Evolutionary conservation across 2,329 filamentous ascomycete genomes (phyloP), one percentile per base, ranked within the genome.

Genomic region (Aspergillus unguis): DNA sequence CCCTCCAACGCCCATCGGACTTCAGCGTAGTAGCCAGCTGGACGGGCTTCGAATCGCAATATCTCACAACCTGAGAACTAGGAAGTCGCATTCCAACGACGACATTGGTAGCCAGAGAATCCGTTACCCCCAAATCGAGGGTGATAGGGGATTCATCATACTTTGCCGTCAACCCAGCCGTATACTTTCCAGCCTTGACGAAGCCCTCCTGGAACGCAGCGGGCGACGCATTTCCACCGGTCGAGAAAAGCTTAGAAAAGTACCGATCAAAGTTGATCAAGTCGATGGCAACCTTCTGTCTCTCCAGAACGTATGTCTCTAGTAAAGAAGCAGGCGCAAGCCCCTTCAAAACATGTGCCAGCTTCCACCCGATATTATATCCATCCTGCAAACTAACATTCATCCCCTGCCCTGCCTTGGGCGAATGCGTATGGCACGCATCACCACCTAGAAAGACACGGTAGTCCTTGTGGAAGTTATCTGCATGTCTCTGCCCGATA

Each of bases 401-500:
- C 73, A 76, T 76, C 1, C 77, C 86, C 70, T 87, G 86, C 0
- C 85, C 86, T 1, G 85, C 85, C 68, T 88, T 88, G 3, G 86
- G 86, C 2, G 83, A 86, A 64, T 89, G 86, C 0, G 85, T 88
- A 59, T 81, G 65, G 75, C 84, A 85, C 32, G 85, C 85, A 63
- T 89, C 86, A 11, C 85, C 85, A 9, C 84, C 83, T 36, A 89
- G 74, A 66, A 89, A 89, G n/a, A 86, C 80, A 11, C 83, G 78
- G 54, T 83, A 73, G 43, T 80, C 76, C 62, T 86, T 82, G 58
- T 82, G 80, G 71, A 90, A 91, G 43, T 81, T 79, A 58, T 83
- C 83, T 2, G 87, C 87, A 25, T 90, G 80, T 17, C 87, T 81
- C 72, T 88, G 85, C 8, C 85, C 84, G 52, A 88, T 85, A 59